These are phyloP conservation scores for Russula lepida DNA, from an alignment of 768 basidiomycete genomes.

Conservation along the genomic window DNA sequence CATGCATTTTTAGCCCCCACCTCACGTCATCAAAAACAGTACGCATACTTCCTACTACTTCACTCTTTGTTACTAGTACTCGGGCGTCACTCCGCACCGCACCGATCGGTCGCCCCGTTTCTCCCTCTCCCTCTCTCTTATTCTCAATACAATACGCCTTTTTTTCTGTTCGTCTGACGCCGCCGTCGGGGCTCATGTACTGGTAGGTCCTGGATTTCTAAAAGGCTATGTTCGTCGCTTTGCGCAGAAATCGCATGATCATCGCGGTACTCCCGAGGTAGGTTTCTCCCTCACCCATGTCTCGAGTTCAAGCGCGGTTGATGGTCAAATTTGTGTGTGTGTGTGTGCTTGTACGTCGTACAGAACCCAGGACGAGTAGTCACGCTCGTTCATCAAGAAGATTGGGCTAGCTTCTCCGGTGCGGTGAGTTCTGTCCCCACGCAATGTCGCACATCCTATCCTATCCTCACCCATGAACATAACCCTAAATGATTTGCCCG, in stretches of 20 bases:
- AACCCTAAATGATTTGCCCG: too few relatives aligned
- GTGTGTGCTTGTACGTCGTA: too few relatives aligned
- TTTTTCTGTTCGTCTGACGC: not conserved
- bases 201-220: slow-evolving; percentile 68
- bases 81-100: too few relatives aligned
- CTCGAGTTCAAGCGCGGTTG: too few relatives aligned
- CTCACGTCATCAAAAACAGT: slow-evolving; percentile 68
- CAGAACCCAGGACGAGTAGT: slow-evolving; percentile 88
- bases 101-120: too few relatives aligned
- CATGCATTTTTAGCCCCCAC: slow-evolving; percentile 53
- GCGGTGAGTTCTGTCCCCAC: slow-evolving; percentile 38
- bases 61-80: not conserved
- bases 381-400: slow-evolving; percentile 78
- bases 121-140: too few relatives aligned
- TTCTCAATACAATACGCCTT: too few relatives aligned
- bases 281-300: not conserved
- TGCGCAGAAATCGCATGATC: slow-evolving; percentile 87
- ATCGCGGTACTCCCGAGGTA: slow-evolving; percentile 83
- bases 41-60: not conserved
- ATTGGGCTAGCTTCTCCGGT: slow-evolving; percentile 74
- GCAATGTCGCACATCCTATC: not conserved
- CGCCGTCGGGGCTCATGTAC: too few relatives aligned
- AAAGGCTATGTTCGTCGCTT: slow-evolving; percentile 89
- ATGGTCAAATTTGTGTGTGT: too few relatives aligned
- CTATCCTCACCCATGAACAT: too few relatives aligned